These are phyloP conservation scores for Fusarium sp. DNA, from an alignment of 2,329 filamentous ascomycete species.

Conservation along the genomic window DNA sequence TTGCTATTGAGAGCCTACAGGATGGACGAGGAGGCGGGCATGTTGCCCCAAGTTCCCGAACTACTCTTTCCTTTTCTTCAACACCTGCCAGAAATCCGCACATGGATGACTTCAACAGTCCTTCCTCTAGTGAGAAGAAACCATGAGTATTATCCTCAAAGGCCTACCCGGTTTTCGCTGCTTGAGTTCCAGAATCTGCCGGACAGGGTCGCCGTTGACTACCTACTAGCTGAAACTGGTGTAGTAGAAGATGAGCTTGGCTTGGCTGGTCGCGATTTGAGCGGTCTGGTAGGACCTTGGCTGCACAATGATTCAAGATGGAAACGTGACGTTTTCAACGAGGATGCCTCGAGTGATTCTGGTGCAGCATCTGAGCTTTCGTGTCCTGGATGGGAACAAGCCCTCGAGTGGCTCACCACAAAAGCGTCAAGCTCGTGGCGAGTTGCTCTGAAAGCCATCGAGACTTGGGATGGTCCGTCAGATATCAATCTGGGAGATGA, in stretches of 20 bases:
- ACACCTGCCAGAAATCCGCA: constrained; percentile 71
- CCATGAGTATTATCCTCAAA: constrained; percentile 76
- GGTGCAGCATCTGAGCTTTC: constrained; percentile 52
- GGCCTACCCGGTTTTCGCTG: constrained; percentile 66
- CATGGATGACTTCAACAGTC: constrained; percentile 78
- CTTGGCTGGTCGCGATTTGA: constrained; percentile 74
- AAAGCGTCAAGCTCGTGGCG: constrained; percentile 73
- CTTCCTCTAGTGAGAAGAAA: constrained; percentile 78
- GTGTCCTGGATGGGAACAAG: constrained; percentile 77
- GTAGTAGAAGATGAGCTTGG: constrained; percentile 55
- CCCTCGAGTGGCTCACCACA: constrained; percentile 76
- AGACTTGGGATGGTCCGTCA: constrained; percentile 80
- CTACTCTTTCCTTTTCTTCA: constrained; percentile 78
- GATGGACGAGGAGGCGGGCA: constrained; percentile 80
- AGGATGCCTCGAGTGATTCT: constrained; percentile 42
- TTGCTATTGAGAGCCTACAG: constrained; percentile 77
- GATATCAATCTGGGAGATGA: constrained; percentile 78
- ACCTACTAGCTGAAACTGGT: constrained; percentile 73
- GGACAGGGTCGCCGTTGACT: constrained; percentile 70
- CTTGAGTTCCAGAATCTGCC: constrained; percentile 74
- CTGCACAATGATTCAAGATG: constrained; percentile 76
- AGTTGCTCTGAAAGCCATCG: constrained; percentile 73
- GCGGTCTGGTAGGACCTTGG: constrained; percentile 80
- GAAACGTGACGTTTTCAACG: constrained; percentile 48
- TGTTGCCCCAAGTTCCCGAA: constrained; percentile 77